Evolutionary conservation across 1,284 basidiomycete genomes (phyloP).

Genomic region (Ganoderma sinense): DNA sequence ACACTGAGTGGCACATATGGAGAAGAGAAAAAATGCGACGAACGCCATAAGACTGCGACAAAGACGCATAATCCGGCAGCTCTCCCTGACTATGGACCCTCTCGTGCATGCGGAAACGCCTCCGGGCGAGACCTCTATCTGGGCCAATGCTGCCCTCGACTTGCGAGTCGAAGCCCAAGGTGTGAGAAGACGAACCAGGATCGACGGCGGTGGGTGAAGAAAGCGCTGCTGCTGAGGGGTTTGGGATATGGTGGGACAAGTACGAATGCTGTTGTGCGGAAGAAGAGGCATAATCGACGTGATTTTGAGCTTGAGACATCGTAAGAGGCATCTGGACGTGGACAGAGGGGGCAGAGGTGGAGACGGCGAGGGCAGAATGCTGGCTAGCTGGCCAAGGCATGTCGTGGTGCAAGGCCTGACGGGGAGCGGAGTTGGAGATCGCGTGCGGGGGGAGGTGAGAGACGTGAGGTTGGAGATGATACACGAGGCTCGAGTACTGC

Average conservation of each 20-base stretch:
- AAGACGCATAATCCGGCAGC: constrained; percentile 24
- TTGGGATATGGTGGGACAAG: constrained; percentile 35
- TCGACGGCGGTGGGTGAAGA: constrained; percentile 40
- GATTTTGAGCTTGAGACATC: constrained; percentile 41
- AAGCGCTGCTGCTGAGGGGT: constrained; percentile 27
- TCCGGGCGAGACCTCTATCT: constrained; percentile 54
- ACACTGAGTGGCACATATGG: constrained; percentile 16
- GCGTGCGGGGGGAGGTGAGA: constrained; percentile 27
- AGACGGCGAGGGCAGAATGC: constrained; percentile 24
- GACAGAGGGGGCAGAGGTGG: constrained; percentile 32
- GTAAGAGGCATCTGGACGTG: constrained; percentile 44
- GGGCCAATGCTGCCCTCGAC: constrained; percentile 65
- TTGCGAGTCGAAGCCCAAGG: constrained; percentile 46
- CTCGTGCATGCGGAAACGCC: constrained; percentile 46
- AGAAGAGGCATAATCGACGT: constrained; percentile 45
- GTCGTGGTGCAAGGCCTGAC: constrained; percentile 27
- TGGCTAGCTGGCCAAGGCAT: constrained; percentile 35
- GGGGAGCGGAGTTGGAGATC: constrained; percentile 29
- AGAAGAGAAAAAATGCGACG: constrained; percentile 28
- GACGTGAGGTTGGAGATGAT: constrained; percentile 32
- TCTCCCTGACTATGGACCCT: constrained; percentile 27
- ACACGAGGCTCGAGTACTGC: constrained; percentile 38
- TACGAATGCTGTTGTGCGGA: constrained; percentile 40
- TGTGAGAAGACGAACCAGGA: constrained; percentile 38
- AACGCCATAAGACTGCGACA: constrained; percentile 44